phyloP scores from a whole-genome alignment of 1,139 yeast genomes.

The Sugiyamaella grinbergsii region DNA sequence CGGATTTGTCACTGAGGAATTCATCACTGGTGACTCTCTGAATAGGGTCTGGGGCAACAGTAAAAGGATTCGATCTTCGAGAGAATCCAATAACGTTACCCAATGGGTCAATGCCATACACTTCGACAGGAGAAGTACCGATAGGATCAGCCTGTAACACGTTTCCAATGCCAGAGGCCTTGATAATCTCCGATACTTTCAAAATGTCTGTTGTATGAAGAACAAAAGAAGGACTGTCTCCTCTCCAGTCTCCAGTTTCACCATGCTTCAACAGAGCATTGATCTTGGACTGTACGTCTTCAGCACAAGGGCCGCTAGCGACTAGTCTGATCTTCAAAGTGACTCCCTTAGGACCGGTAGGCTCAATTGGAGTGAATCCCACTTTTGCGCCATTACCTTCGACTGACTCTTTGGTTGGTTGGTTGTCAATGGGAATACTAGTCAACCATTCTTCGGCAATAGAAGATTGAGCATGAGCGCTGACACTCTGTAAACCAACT shows the following conservation, averaged over 20 bases:
- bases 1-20: conserved; percentile 5
- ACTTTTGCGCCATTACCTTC: neutral
- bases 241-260: conserved; percentile 44
- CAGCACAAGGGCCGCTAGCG: conserved; percentile 32
- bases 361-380: neutral
- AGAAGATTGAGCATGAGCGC: conserved; percentile 37
- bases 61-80: conserved; percentile 40
- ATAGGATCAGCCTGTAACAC: conserved; percentile 42
- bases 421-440: conserved; percentile 27
- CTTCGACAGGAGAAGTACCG: conserved; percentile 44
- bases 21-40: conserved; percentile 16
- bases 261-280: conserved; percentile 28
- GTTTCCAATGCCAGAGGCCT: conserved; percentile 10
- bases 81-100: conserved; percentile 65
- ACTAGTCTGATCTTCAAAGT: conserved; percentile 42
- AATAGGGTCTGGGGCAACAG: conserved; percentile 29
- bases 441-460: conserved; percentile 37
- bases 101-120: conserved; percentile 61
- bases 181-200: conserved; percentile 21
- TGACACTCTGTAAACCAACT: conserved; percentile 35
- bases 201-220: conserved; percentile 37
- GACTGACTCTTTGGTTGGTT: neutral
- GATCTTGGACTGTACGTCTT: conserved; percentile 27
- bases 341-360: conserved; percentile 26
- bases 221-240: conserved; percentile 40